Percentiles rank a stretch among this genome's conserved stretches.
Evolutionary conservation across 345 rosid genomes (phyloP).

Genomic region (Firmiana major): DNA sequence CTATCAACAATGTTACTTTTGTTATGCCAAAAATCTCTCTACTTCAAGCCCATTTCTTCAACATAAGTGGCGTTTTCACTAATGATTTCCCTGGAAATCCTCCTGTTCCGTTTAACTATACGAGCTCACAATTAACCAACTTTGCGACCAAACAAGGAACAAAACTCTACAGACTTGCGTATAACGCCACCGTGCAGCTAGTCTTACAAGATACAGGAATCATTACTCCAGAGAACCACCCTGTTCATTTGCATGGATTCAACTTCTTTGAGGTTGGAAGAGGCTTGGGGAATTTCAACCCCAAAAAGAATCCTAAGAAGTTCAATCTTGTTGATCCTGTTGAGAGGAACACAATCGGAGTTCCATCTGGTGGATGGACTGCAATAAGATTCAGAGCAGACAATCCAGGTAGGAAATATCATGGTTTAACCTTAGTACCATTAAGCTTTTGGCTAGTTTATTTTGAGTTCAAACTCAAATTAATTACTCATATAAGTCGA

Average conservation of each 20-base stretch:
- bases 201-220: constrained; percentile 78
- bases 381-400: constrained; percentile 87
- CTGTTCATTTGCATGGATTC: constrained; percentile 87
- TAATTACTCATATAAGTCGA: too few species aligned
- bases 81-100: constrained; percentile 77
- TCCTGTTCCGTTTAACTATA: constrained; percentile 41
- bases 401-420: constrained; percentile 61
- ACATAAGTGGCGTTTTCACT: constrained; percentile 63
- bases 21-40: constrained; percentile 61
- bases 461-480: too few species aligned
- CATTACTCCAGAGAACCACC: constrained; percentile 80
- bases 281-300: constrained; percentile 68
- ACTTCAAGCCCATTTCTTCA: constrained; percentile 77
- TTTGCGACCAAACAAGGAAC: constrained; percentile 68
- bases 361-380: constrained; percentile 91
- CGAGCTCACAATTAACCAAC: constrained; percentile 58
- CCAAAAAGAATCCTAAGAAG: constrained; percentile 45
- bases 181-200: constrained; percentile 68
- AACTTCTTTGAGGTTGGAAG: constrained; percentile 79
- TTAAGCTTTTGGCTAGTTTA: too few species aligned
- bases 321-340: constrained; percentile 90
- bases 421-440: neutral
- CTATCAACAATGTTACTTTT: constrained; percentile 72
- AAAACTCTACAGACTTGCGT: constrained; percentile 52
- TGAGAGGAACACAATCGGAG: constrained; percentile 82